phyloP scores from a whole-genome alignment of 108 stramenopile genomes.

The Cyclotella distinguenda region DNA sequence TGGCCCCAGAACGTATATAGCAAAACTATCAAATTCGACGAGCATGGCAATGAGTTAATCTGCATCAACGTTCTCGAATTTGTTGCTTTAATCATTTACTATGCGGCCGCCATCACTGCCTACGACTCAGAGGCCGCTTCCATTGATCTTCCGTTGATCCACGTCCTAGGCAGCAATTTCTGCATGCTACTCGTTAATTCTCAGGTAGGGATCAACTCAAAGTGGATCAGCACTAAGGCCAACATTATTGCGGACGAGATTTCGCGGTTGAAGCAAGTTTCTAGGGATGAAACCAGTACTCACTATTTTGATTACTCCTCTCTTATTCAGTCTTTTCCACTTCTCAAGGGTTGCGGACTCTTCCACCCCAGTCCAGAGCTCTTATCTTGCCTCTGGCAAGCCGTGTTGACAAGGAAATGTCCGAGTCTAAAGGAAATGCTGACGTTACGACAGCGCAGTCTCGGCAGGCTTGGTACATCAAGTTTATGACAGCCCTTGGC shows the following conservation, averaged over 20 bases:
- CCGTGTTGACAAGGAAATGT: conserved; percentile 6
- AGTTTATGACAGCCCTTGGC: not conserved
- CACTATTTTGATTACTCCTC: conserved; percentile 12
- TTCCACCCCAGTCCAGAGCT: conserved; percentile 11
- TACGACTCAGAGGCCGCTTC: not conserved
- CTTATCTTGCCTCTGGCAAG: not conserved
- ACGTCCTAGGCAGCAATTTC: conserved; percentile 10
- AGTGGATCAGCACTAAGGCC: conserved; percentile 1
- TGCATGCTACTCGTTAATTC: conserved; percentile 14
- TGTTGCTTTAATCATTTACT: conserved; percentile 17
- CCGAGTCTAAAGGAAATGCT: not conserved
- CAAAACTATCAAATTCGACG: not conserved
- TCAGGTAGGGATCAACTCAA: conserved; percentile 12
- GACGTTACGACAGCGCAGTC: not conserved
- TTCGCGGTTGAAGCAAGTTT: conserved; percentile 15
- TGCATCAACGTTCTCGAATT: conserved; percentile 25
- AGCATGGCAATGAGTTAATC: not conserved
- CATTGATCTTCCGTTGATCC: not conserved
- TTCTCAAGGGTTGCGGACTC: not conserved
- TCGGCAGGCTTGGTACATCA: conserved; percentile 9
- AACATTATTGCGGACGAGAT: conserved; percentile 34
- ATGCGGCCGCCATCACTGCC: conserved; percentile 1
- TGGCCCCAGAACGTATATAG: conserved; percentile 4
- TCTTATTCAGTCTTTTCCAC: conserved; percentile 15
- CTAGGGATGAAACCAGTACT: not conserved